Conservation (phyloP, 2,329 filamentous ascomycete genomes). For the Colletotrichum spaethianum region DNA sequence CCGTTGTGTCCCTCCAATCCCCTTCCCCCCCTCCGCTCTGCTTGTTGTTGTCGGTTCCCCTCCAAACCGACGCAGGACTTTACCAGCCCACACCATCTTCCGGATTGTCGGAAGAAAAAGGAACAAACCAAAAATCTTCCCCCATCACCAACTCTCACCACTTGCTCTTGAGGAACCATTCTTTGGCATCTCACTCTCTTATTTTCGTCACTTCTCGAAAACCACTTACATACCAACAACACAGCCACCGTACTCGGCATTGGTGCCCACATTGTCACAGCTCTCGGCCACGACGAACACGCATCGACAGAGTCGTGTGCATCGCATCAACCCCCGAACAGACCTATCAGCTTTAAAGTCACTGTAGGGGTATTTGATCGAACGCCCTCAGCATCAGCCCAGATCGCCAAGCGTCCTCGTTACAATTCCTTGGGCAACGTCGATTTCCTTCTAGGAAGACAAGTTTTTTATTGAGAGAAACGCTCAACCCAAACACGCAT, state of each 20-base stretch:
- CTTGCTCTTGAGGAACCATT: background rate
- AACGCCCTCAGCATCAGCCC: conserved; percentile 31
- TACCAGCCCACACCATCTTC: background rate
- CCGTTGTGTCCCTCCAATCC: conserved; percentile 43
- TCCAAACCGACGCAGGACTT: conserved; percentile 1
- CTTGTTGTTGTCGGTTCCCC: conserved; percentile 36
- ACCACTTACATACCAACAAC: background rate
- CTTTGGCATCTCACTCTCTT: too few relatives aligned
- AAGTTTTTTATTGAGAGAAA: background rate
- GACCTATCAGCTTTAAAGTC: conserved; percentile 33
- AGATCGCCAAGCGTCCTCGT: background rate
- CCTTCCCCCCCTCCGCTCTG: conserved; percentile 37
- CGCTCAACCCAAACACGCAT: background rate
- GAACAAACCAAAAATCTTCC: background rate
- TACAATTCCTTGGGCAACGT: background rate
- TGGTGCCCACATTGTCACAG: background rate
- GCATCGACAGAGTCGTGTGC: background rate
- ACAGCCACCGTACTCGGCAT: background rate
- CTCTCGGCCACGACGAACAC: background rate
- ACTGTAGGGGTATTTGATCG: conserved; percentile 11
- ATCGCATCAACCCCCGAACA: background rate
- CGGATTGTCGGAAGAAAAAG: conserved; percentile 5
- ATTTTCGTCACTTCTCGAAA: background rate
- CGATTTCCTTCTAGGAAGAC: background rate
- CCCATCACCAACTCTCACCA: background rate